Base-by-base conservation (phyloP, 148 eudicot species). In the Mesembryanthemum crystallinum region DNA sequence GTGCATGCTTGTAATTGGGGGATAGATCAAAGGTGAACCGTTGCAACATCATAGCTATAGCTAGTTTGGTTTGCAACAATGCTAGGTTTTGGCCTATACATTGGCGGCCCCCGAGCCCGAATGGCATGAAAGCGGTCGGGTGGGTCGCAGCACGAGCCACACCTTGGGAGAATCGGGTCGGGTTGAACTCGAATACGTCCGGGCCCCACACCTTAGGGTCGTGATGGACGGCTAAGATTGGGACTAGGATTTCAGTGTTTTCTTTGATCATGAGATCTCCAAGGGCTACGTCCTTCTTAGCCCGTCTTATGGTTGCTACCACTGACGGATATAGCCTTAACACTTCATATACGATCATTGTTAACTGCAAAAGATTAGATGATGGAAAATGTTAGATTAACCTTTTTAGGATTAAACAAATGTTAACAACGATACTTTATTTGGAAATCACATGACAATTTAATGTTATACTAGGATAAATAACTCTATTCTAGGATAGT, bases 81-180 rank as follows among this genome's bases (percentile, higher is more conserved):
- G 90, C 92, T 72, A 89, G 69, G 73, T 86, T 89, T 69, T 85
- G 92, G 8, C 92, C 90, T 4, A 89, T 76, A 64, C 92, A 87
- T 58, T 87, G 87, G 4, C 92, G 86, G 5, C 67, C 72, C 3
- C 92, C 92, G 0, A 87, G 68, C 30, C 92, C 92, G 11, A 89
- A 89, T 0, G 89, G 90, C 87, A 87, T 85, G 78, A 76, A 89
- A 0, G 90, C 88, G 49, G 79, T 78, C 6, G 87, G 89, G 75
- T 84, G 82, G 37, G 78, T 84, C 3, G 90, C 78, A 3, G 92
- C 86, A 20, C 82, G 80, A 21, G 86, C 69, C 42, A 69, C 64
- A 0, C 90, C 92, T n/a, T 73, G 74, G 8, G 87, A 23, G 12
- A 89, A 89, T 0, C 90, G 81, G 32, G 81, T 62, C 0, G 92